Evolutionary conservation across 2,329 filamentous ascomycete genomes (phyloP).

Genomic region (Neonectria faginata): DNA sequence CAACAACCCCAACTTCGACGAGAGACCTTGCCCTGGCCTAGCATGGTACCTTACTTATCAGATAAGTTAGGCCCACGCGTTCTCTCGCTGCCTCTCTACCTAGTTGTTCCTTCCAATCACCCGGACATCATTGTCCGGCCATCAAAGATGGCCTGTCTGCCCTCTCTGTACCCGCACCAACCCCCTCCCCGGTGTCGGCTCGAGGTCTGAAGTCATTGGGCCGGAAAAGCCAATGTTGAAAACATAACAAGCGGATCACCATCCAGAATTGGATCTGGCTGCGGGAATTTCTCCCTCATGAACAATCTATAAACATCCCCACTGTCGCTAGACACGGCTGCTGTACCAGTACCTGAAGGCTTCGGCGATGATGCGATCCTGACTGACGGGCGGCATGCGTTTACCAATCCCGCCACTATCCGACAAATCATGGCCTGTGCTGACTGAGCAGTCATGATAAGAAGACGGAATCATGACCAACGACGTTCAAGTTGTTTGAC

Average conservation of each 20-base stretch:
- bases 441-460: conserved; percentile 25
- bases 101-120: conserved; percentile 17
- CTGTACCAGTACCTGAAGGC: conserved; percentile 18
- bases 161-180: conserved; percentile 36
- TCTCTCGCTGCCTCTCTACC: conserved; percentile 8
- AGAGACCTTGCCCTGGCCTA: conserved; percentile 29
- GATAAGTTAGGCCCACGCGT: conserved; percentile 30
- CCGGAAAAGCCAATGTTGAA: conserved; percentile 37
- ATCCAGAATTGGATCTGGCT: conserved; percentile 23
- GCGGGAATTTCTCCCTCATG: conserved; percentile 41
- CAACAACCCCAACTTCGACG: conserved; percentile 26
- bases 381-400: conserved; percentile 18
- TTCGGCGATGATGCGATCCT: conserved; percentile 29
- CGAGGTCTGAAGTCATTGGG: conserved; percentile 40
- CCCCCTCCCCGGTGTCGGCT: conserved; percentile 46
- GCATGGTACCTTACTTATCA: conserved; percentile 29
- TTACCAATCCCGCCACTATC: conserved; percentile 26
- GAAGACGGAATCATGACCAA: conserved; percentile 10
- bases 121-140: conserved; percentile 44
- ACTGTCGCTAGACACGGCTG: conserved; percentile 17
- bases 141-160: conserved; percentile 19
- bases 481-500: neutral
- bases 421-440: conserved; percentile 17
- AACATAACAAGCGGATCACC: conserved; percentile 23
- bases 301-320: conserved; percentile 26